These are phyloP conservation scores for Coriaria nepalensis DNA, from an alignment of 306 rosid genomes.

Conservation along the genomic window DNA sequence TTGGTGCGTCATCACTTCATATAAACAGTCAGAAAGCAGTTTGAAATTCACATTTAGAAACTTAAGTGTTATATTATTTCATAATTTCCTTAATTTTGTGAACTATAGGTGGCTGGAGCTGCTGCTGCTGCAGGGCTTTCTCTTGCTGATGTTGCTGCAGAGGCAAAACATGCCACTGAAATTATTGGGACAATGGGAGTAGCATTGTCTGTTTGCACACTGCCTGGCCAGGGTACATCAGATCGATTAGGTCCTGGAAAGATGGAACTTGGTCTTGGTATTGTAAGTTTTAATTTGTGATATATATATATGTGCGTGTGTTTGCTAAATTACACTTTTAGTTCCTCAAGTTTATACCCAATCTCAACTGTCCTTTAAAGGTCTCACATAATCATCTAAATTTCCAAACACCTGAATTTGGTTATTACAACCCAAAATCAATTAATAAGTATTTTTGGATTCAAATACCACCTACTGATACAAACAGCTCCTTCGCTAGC, in stretches of 20 bases:
- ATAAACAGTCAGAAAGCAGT: not conserved
- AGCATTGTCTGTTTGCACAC: conserved; percentile 73
- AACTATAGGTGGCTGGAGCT: conserved; percentile 89
- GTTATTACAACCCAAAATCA: no score
- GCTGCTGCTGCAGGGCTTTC: conserved; percentile 84
- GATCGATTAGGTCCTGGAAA: conserved; percentile 87
- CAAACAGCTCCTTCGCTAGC: no score
- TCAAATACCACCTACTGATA: no score
- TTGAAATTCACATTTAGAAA: not conserved
- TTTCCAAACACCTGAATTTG: no score
- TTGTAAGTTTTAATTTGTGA: conserved; percentile 80
- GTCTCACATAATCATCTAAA: no score
- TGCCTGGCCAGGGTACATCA: conserved; percentile 73
- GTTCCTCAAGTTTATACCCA: no score
- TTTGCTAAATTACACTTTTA: no score
- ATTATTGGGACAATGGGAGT: conserved; percentile 95
- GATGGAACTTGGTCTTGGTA: conserved; percentile 95
- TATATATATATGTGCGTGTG: no score
- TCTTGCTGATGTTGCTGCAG: conserved; percentile 67
- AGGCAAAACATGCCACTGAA: conserved; percentile 80
- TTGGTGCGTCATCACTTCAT: not conserved
- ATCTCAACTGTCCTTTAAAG: no score
- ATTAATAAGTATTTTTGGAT: no score
- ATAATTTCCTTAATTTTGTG: conserved; percentile 17
- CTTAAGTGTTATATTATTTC: not conserved